Evolutionary conservation across 208 protist species (phyloP), one percentile per base, ranked within the genome.

Genomic region (Herpetomonas tarakana): DNA sequence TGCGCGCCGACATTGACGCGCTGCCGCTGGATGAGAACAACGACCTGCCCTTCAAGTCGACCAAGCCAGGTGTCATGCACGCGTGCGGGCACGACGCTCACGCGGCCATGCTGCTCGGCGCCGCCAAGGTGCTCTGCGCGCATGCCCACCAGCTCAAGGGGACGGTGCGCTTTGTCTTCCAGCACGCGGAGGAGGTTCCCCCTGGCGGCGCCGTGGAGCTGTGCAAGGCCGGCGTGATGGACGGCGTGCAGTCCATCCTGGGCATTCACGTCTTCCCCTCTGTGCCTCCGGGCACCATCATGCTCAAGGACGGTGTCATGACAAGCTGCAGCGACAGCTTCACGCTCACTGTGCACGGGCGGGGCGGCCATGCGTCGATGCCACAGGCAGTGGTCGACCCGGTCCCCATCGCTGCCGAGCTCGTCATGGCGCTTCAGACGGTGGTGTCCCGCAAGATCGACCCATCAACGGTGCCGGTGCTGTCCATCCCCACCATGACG

Each of bases 1-100:
- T 86, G 65, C 72, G 79, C 53, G 72, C 83, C n/a, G 76, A 86
- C 58, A 90, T 90, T 55, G 83, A 90, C 52, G 83, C 83, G 24
- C 73, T 86, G 50, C 83, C 79, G 30, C 64, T 84, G 25, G 68
- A 81, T 35, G 83, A 90, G 65, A 72, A 84, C 47, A 77, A 63
- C 57, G 75, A 68, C 28, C 76, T 83, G 68, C 62, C 76, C 14
- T 90, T 86, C 68, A 83, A 65, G 67, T 86, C 83, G 3, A 76
- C 69, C 62, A 54, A 56, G 24, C 69, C 62, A 41, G 76, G 76
- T 46, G 76, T 78, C 30, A 86, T 89, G 82, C 82, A 89, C 66
- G 82, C 78, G 49, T 81, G 82, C 64, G 77, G 82, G 16, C 75
- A 86, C 67, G 78, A 89, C 59, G 74, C 78, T 11, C 79, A 86